Base-by-base conservation (phyloP, 768 basidiomycete genomes). In the Leccinellum rugosiceps region DNA sequence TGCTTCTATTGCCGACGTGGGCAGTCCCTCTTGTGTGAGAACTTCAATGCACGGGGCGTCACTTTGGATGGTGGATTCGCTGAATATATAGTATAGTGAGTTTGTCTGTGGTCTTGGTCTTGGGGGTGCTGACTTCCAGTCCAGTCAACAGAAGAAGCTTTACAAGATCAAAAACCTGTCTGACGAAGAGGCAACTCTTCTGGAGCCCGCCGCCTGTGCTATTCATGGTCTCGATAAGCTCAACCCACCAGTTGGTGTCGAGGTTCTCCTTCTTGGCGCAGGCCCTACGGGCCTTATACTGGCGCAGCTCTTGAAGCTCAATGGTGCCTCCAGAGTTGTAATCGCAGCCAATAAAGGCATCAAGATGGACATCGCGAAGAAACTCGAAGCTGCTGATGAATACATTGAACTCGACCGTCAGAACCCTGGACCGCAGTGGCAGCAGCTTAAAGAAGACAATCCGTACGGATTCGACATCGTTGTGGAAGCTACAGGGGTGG, bases 381-480 rank as follows among this genome's bases (percentile, higher is more conserved):
- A 88, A 63, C 78, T 95, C 34, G 81, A 90, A 13, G 87, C 86
- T 2, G 94, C 76, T 9, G 91, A 95, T 68, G 90, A 88, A 67
- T 96, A 94, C 70, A 78, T 94, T 64, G 92, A 92, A 67, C 78
- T 96, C 44, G 91, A 94, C 67, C 75, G 92, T 55, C 73, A 84
- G 66, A 77, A 87, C 63, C 88, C 92, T 8, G 84, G 80, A 11
- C 74, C 81, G 0, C 92, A 94, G 67, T 95, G 92, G 92, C 79
- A 81, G 58, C 77, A 89, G 69, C 75, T 95, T 58, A 92, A 87
- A 76, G 73, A 85, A 56, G 86, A 88, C 59, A 85, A 94, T 62
- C 92, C 90, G 5, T 87, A 92, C 67, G 93, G 94, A 3, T 94
- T 94, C 68, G 92, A 94, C 68, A 84, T 92, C n/a, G 92, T 92